A percentile compares a stretch with the other conserved stretches of the same genome.
Conservation (phyloP, 2,329 filamentous ascomycete genomes). For the Didymosphaeria variabile region DNA sequence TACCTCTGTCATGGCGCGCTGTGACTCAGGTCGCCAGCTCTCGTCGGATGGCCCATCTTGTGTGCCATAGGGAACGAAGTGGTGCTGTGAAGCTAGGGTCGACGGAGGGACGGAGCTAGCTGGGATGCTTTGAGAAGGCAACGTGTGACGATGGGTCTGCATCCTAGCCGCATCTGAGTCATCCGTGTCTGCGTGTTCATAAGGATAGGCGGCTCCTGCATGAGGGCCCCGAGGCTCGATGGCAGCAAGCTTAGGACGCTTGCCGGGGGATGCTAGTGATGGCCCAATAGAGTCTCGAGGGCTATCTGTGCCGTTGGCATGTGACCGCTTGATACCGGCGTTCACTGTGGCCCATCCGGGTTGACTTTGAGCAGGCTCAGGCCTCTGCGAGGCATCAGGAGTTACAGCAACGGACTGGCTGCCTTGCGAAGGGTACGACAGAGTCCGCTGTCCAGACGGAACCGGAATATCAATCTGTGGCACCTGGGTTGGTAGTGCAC, state of each 20-base stretch:
- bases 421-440: conserved; percentile 27
- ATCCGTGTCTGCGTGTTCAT: conserved; percentile 36
- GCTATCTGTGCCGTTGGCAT: conserved; percentile 47
- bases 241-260: conserved; percentile 55
- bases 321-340: conserved; percentile 50
- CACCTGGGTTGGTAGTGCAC: conserved; percentile 16
- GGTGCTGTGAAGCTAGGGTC: conserved; percentile 34
- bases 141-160: conserved; percentile 30
- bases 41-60: conserved; percentile 42
- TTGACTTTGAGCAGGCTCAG: conserved; percentile 27
- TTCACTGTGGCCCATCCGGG: conserved; percentile 58
- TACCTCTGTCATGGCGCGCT: conserved; percentile 36
- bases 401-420: conserved; percentile 22
- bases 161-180: conserved; percentile 26
- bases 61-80: conserved; percentile 40
- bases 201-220: conserved; percentile 26
- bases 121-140: conserved; percentile 43
- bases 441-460: conserved; percentile 25
- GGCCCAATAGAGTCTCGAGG: conserved; percentile 34
- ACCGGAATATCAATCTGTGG: conserved; percentile 28
- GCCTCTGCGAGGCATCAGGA: conserved; percentile 30
- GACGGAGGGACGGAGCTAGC: conserved; percentile 38
- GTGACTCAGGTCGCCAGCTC: conserved; percentile 43
- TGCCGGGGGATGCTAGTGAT: conserved; percentile 51
- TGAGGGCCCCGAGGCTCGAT: conserved; percentile 47